A percentile compares a stretch with the other conserved stretches of the same genome.
phyloP scores from a whole-genome alignment of 495 filamentous ascomycete species.

The Penicillium coffeae region DNA sequence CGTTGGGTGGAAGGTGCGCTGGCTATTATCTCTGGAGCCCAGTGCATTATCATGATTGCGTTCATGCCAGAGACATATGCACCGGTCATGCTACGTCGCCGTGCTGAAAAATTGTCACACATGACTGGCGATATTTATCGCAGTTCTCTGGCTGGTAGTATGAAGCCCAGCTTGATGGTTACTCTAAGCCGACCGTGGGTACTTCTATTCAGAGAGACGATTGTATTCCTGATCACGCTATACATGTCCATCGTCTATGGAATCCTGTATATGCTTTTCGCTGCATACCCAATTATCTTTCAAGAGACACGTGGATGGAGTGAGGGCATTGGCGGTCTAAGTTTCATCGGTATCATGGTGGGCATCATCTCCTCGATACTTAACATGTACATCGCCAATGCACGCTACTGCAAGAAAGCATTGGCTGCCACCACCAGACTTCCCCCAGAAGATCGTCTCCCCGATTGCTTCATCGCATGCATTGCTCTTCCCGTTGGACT shows the following conservation, averaged over 20 bases:
- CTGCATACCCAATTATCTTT: conserved; percentile 76
- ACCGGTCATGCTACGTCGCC: background rate
- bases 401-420: conserved; percentile 60
- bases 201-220: background rate
- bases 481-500: conserved; percentile 64
- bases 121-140: background rate
- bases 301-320: conserved; percentile 64
- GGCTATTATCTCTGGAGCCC: conserved; percentile 29
- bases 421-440: conserved; percentile 68
- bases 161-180: too few relatives aligned
- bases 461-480: conserved; percentile 61
- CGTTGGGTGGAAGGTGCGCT: conserved; percentile 46
- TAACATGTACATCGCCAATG: conserved; percentile 29
- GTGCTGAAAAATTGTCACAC: background rate
- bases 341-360: conserved; percentile 69
- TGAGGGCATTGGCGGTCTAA: conserved; percentile 59
- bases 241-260: conserved; percentile 63
- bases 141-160: background rate
- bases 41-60: background rate
- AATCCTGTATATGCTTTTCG: conserved; percentile 80
- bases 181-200: background rate
- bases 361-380: conserved; percentile 62
- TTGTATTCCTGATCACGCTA: background rate
- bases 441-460: conserved; percentile 70
- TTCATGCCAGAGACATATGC: background rate